Evolutionary conservation across 306 rosid genomes (phyloP).

Genomic region (Sesbania bispinosa): DNA sequence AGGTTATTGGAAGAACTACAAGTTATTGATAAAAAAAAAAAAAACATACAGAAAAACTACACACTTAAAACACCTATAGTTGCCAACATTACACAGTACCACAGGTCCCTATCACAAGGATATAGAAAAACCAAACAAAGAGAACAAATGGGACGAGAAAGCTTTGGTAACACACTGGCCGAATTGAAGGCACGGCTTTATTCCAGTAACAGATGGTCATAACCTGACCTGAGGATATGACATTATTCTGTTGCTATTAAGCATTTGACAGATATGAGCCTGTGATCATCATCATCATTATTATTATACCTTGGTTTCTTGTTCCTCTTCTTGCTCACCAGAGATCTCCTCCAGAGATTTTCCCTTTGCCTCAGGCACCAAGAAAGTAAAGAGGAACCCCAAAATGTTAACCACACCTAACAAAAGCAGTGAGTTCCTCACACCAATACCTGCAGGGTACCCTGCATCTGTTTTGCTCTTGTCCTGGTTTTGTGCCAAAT

Average conservation of each 20-base stretch:
- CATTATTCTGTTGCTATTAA: slow-evolving; percentile 13
- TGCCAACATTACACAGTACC: not conserved
- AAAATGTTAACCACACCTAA: slow-evolving; percentile 52
- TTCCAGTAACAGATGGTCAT: not conserved
- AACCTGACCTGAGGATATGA: slow-evolving; percentile 31
- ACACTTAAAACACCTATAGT: not conserved
- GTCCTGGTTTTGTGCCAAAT: slow-evolving; percentile 64
- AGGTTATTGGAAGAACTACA: not conserved
- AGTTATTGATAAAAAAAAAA: not conserved
- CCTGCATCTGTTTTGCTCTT: slow-evolving; percentile 60
- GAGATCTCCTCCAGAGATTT: slow-evolving; percentile 77
- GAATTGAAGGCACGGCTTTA: not conserved
- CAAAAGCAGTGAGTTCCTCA: slow-evolving; percentile 45
- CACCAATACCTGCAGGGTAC: slow-evolving; percentile 71
- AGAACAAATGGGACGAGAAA: not conserved
- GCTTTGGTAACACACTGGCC: not conserved
- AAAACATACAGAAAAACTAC: not conserved
- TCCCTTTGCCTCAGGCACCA: slow-evolving; percentile 75
- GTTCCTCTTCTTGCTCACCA: slow-evolving; percentile 56
- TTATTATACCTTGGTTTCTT: not conserved
- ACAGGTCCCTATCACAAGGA: not conserved
- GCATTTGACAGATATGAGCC: not conserved
- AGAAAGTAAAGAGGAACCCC: slow-evolving; percentile 57
- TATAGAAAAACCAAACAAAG: not conserved
- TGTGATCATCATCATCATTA: not conserved